Percentiles rank a stretch among this genome's conserved stretches.
Conservation (phyloP, 805 yeast genomes). For the Kazachstania bromeliacearum region DNA sequence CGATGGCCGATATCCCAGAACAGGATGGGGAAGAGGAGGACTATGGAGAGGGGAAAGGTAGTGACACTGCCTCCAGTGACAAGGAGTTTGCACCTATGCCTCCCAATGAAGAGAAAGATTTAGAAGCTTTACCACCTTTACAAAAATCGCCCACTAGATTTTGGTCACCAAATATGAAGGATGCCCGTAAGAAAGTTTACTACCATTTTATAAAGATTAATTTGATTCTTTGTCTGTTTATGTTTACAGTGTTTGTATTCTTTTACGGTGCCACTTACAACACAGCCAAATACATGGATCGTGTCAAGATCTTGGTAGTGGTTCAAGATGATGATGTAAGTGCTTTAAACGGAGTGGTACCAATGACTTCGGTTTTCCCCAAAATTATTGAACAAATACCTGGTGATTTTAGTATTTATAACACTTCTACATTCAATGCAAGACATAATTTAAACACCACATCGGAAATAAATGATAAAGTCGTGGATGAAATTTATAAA, state of each 20-base stretch:
- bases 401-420: conserved; percentile 28
- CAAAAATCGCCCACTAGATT: not conserved
- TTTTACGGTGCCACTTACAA: conserved; percentile 33
- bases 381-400: conserved; percentile 2
- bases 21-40: too few species aligned
- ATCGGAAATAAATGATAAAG: conserved; percentile 27
- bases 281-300: conserved; percentile 12
- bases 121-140: conserved; percentile 30
- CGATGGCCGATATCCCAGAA: too few species aligned
- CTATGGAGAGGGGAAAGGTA: too few species aligned
- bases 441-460: conserved; percentile 12
- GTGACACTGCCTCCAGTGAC: too few species aligned
- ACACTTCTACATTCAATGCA: conserved; percentile 18
- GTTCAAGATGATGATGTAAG: conserved; percentile 4
- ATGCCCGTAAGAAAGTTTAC: conserved; percentile 5
- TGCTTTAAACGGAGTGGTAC: too few species aligned
- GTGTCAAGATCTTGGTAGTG: conserved; percentile 4
- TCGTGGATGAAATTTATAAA: conserved; percentile 38
- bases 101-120: too few species aligned
- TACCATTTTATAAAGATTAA: conserved; percentile 7
- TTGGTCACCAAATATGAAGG: conserved; percentile 8
- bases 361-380: conserved; percentile 3
- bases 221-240: conserved; percentile 14
- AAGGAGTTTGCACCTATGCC: too few species aligned
- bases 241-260: conserved; percentile 19